Evolutionary conservation across 2,329 filamentous ascomycete species (phyloP), one percentile per base, ranked within the genome.

Genomic region (Coleophoma cylindrospora): DNA sequence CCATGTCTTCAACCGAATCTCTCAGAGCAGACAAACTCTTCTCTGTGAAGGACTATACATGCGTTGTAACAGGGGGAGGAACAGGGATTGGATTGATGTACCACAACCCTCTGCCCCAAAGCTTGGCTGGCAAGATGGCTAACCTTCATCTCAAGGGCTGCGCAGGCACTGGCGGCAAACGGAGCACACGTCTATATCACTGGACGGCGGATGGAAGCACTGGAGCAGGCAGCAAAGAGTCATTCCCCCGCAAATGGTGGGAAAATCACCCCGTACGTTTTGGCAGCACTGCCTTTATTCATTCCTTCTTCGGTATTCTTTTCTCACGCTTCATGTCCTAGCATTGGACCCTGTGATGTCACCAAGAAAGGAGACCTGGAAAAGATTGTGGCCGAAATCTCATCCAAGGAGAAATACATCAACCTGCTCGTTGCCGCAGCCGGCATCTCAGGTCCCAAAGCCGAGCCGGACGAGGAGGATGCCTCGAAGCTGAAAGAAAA

Each of bases 321-420:
- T 27, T 27, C 27, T 27, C 27, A 27, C 27, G 4, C 2, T 27
- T 27, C 27, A 10, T 27, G 32, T 46, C 22, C 4, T 12, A 62
- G 61, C 1, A 69, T 80, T 22, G 75, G 76, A 2, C 70, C 75
- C 0, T 79, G 76, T 53, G 82, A 86, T 59, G 74, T 85, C 0
- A 81, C 78, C 3, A 75, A 75, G 50, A 86, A 86, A 61, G 69
- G 73, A 2, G 77, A 81, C 17, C 74, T 86, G 32, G 68, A 76
- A 49, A 71, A 71, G 1, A 67, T 84, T 4, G 76, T 77, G 15
- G 56, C 76, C 1, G 73, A 82, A 43, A 70, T 86, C 45, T 67
- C 70, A 11, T 67, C 69, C 38, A 76, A 76, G 49, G 82, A 86
- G 60, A 73, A 74, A 48, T 70, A 77, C 58, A 73, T 86, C 57